Evolutionary conservation across 2,329 filamentous ascomycete genomes (phyloP), one percentile per base, ranked within the genome.

Genomic region (Diaporthe nobilis): DNA sequence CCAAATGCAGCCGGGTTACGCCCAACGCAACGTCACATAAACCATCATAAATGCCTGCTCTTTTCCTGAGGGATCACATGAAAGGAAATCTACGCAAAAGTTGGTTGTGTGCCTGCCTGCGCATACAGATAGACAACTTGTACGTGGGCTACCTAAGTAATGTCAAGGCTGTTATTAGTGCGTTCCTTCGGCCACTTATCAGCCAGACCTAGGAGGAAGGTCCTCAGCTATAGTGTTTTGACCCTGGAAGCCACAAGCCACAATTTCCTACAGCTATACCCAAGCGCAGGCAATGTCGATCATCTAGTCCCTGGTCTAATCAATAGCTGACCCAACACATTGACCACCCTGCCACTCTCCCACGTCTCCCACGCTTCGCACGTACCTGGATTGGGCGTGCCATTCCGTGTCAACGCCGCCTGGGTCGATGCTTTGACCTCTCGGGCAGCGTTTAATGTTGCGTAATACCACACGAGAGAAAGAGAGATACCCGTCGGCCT

Each of bases 181-280:
- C 47, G 31, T 7, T 39, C 22, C 15, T 39, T 20, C 65, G 42
- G 31, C 65, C 47, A 67, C 28, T 37, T 49, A 34, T 34, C 20
- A 39, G 47, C 49, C 22, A 51, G 37, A 17, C 63, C 7, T 17
- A 34, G 28, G 4, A 51, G 31, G 22, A 53, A 25, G 22, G 8
- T 53, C 15, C 37, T 61, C 65, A 53, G 47, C 65, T 68, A 68
- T 28, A 39, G 47, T 53, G 65, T 53, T 39, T 37, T 68, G 65
- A 68, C 31, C 65, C 20, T 51, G 31, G 22, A 53, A 53, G 63
- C 13, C n/a, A 25, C 65, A 68, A 68, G 65, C 65, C 65, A 68
- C 65, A 25, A 68, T 28, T 1, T 25, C 63, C 20, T 22, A 51
- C 31, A 22, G 22, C 9, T 51, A 6, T 51, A 20, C 44, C 44